Base-by-base conservation (phyloP, 2,329 filamentous ascomycete genomes). In the Gaeumannomyces tritici region DNA sequence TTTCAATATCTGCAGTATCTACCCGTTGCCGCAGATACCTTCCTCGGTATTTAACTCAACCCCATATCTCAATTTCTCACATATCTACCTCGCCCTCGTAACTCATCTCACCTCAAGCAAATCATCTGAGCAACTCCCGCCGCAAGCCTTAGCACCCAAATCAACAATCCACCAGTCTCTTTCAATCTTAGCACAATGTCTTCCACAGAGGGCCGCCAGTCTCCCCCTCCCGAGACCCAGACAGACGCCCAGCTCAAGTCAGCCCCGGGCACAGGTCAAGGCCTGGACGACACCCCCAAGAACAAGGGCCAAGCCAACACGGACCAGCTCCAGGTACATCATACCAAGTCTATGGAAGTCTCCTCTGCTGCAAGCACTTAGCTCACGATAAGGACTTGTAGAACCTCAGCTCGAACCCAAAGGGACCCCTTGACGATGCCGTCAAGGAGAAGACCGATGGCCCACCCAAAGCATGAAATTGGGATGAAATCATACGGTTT, bases 191-290 rank as follows among this genome's bases (percentile, higher is more conserved):
- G 66, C 65, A 73, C 86, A 70, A 91, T 91, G 89, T 87, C 89
- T 58, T 72, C 73, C 62, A 67, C 70, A 71, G 75, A 83, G 75
- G 89, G 90, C 73, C 87, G 87, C 71, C 83, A 96, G 76, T 96
- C 91, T 35, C 92, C 91, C 65, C 78, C 86, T 61, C 89, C 90
- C 31, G 86, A 90, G 77, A 72, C 74, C 67, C 89, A 91, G 76
- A 77, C 80, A 51, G 87, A 83, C 64, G 75, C 79, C 62, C 90
- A 95, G 77, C 75, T 84, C 63, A 77, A 83, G 66, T 83, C 83
- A 9, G 71, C 82, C 15, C 80, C 85, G 2, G 83, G 74, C n/a
- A 76, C 79, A 0, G 84, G 85, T 63, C 80, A 86, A 68, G 82
- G 83, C 59, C 78, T 82, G 68, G 77, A 86, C 66, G 77, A 85